Evolutionary conservation across 306 rosid species (phyloP), one percentile per base, ranked within the genome.

Genomic region (Glycine soja): DNA sequence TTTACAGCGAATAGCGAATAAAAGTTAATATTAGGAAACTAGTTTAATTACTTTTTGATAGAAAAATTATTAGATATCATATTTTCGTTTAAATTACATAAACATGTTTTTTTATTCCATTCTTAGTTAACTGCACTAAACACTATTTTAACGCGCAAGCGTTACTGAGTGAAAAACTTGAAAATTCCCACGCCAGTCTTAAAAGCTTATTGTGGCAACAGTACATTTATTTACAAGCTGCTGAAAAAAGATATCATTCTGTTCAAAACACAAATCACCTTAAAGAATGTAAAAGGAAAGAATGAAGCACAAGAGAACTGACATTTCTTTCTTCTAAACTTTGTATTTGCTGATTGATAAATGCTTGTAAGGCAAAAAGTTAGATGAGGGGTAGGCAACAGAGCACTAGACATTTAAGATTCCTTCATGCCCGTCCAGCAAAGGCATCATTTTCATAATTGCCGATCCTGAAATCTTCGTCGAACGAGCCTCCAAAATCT

Each of bases 401-500:
- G 8, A 2, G 45, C 30, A 24, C 45, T 58, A 5, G 42, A 74
- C 54, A 15, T 67, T 9, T 7, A 3, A 79, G 48, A 72, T 70
- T 38, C 47, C 51, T 51, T 89, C 89, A 90, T 34, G 88, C 91
- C 77, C 92, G 76, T 79, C 84, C 90, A 8, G 81, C 86, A 14
- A 81, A 82, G 69, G 88, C 85, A n/a, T 63, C 51, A 0, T 81
- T 2, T 5, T 85, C 87, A n/a, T 81, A 72, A 1, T 64, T 67
- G 0, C 75, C 88, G 7, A 83, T 68, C 68, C 15, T 53, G 70
- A 70, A 43, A 40, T 68, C 68, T 45, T 45, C 70, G 45, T 72
- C 15, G 10, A 52, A 5, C 0, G 34, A 9, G 6, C 63, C 30
- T 52, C 77, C 77, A 53, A 8, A 52, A 72, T 34, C 74, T 72